phyloP scores from a whole-genome alignment of 176 grass and related monocot species.

The Chloris gayana region DNA sequence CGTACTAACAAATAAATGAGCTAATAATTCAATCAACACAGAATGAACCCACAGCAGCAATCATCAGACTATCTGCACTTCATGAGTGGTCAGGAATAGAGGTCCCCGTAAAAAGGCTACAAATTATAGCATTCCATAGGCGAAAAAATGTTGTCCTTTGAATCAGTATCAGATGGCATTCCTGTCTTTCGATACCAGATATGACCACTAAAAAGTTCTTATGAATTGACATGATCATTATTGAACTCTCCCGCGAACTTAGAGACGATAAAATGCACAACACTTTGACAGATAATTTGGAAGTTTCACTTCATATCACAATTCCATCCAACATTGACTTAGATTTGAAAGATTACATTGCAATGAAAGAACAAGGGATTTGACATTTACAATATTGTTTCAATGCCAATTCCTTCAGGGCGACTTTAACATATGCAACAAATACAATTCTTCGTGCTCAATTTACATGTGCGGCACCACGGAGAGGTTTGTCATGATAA shows the following conservation, averaged over 20 bases:
- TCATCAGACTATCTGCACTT: too few species aligned
- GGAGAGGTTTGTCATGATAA: slow-evolving; percentile 19
- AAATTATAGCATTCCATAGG: background rate
- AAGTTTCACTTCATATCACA: background rate
- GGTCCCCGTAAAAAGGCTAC: background rate
- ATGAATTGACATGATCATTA: background rate
- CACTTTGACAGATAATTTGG: background rate
- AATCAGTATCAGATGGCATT: background rate
- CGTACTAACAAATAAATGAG: too few species aligned
- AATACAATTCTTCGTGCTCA: slow-evolving; percentile 26
- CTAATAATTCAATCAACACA: background rate
- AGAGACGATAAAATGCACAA: background rate
- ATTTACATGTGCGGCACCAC: slow-evolving; percentile 51
- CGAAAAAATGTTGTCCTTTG: background rate
- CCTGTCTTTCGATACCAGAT: background rate
- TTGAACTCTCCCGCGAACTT: background rate
- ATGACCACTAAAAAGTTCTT: background rate
- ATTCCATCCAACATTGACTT: background rate
- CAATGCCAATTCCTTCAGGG: background rate
- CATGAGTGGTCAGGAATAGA: background rate
- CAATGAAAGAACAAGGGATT: background rate
- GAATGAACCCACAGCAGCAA: background rate
- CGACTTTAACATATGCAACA: slow-evolving; percentile 15
- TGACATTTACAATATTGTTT: background rate
- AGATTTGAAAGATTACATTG: background rate